Percentiles rank a stretch among this genome's conserved stretches.
Evolutionary conservation across 495 filamentous ascomycete genomes (phyloP).

Genomic region (Neurospora sp.): DNA sequence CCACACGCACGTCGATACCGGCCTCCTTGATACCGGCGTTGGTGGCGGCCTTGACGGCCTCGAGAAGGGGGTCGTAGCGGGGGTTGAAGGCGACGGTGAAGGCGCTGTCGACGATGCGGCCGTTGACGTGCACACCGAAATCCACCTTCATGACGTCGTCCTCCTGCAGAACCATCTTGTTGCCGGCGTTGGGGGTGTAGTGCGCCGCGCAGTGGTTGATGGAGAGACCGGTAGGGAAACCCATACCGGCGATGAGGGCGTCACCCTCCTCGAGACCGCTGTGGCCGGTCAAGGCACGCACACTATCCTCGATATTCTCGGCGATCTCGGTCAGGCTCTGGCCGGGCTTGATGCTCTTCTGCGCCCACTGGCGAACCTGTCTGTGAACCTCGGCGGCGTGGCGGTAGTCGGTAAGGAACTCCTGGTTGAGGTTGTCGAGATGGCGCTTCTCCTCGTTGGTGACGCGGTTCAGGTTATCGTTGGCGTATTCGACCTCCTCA

Average conservation of each 20-base stretch:
- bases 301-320: slow-evolving; percentile 75
- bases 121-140: slow-evolving; percentile 85
- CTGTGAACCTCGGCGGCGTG: slow-evolving; percentile 81
- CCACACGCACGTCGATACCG: slow-evolving; percentile 71
- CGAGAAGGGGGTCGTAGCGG: slow-evolving; percentile 72
- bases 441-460: slow-evolving; percentile 84
- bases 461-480: slow-evolving; percentile 73
- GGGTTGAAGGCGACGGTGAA: slow-evolving; percentile 86
- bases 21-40: slow-evolving; percentile 80
- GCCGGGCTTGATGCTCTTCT: slow-evolving; percentile 73
- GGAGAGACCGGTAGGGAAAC: slow-evolving; percentile 79
- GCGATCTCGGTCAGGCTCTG: slow-evolving; percentile 72
- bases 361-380: slow-evolving; percentile 76
- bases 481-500: slow-evolving; percentile 65
- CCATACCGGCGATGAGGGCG: slow-evolving; percentile 69
- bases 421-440: slow-evolving; percentile 69
- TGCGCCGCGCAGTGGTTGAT: slow-evolving; percentile 85
- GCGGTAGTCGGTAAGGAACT: slow-evolving; percentile 79
- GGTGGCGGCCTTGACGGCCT: slow-evolving; percentile 75
- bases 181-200: slow-evolving; percentile 86
- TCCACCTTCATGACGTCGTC: slow-evolving; percentile 91
- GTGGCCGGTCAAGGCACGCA: slow-evolving; percentile 70
- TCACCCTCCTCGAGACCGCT: slow-evolving; percentile 72
- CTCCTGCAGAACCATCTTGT: slow-evolving; percentile 69
- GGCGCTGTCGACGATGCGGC: slow-evolving; percentile 84